Percentiles rank a stretch among this genome's conserved stretches.
Evolutionary conservation across 2,329 filamentous ascomycete species (phyloP).

Genomic region (Corinectria fuckeliana): DNA sequence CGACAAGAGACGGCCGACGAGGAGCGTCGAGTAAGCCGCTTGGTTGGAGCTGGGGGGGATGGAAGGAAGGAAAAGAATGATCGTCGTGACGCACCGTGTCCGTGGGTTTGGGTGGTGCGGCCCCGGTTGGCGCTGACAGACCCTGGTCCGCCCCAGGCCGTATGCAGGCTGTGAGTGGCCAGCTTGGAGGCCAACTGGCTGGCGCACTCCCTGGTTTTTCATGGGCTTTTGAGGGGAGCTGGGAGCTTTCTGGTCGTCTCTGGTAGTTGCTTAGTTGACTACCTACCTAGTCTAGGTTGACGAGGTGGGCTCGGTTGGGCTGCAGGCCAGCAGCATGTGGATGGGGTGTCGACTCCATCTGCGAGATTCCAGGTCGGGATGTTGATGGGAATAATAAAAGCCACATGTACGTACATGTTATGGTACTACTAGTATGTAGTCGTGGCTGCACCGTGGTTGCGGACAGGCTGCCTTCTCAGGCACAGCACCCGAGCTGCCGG

Average conservation of each 20-base stretch:
- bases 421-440: no score
- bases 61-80: constrained; percentile 31
- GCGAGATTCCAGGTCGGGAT: constrained; percentile 7
- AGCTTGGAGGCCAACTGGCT: constrained; percentile 4
- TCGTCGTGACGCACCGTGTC: constrained; percentile 37
- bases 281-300: no score
- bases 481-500: constrained; percentile 4
- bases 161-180: constrained; percentile 13
- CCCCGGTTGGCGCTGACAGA: constrained; percentile 31
- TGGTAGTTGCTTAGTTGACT: constrained; percentile 12
- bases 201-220: constrained; percentile 10
- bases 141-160: constrained; percentile 26
- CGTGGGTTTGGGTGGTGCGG: constrained; percentile 39
- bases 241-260: constrained; percentile 9
- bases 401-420: no score
- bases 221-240: constrained; percentile 7
- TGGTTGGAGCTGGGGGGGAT: constrained; percentile 17
- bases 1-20: constrained; percentile 24
- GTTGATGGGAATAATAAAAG: constrained; percentile 7
- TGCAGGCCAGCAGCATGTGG: constrained; percentile 13
- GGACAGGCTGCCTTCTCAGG: constrained; percentile 14
- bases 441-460: constrained; percentile 9
- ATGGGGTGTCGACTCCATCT: constrained; percentile 6
- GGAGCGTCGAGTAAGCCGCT: constrained; percentile 11
- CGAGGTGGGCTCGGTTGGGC: constrained; percentile 4